phyloP scores from a whole-genome alignment of 306 rosid genomes.

The Pueraria montana region DNA sequence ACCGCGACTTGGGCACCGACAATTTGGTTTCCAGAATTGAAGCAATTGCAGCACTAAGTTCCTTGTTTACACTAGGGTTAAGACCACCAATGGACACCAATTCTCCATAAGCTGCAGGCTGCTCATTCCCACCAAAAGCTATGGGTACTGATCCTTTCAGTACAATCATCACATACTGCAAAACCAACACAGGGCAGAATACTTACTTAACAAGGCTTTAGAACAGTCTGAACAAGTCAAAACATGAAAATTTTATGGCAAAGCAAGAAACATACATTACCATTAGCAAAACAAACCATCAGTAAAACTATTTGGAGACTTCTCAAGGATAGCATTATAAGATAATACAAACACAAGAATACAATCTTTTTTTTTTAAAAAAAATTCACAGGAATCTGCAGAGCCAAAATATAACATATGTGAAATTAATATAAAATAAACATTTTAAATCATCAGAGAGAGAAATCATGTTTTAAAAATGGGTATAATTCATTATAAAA shows the following conservation, averaged over 20 bases:
- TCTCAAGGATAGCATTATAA: background rate
- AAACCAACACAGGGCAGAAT: constrained; percentile 1
- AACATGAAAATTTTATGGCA: background rate
- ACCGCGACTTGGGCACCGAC: constrained; percentile 88
- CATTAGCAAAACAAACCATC: background rate
- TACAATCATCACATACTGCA: constrained; percentile 96
- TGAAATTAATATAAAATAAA: background rate
- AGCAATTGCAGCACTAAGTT: constrained; percentile 87
- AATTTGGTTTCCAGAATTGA: constrained; percentile 82
- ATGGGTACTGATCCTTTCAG: constrained; percentile 95
- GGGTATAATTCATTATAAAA: background rate
- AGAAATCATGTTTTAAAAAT: background rate
- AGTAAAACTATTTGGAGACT: background rate
- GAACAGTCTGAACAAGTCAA: constrained; percentile 9
- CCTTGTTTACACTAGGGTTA: constrained; percentile 81
- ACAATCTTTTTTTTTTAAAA: background rate
- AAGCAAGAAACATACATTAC: background rate
- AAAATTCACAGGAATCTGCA: background rate
- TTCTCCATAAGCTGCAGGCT: constrained; percentile 96
- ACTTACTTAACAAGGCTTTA: background rate
- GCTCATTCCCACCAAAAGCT: constrained; percentile 88
- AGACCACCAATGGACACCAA: constrained; percentile 96
- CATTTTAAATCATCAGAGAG: background rate
- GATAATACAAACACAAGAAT: background rate
- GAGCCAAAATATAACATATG: background rate